Base-by-base conservation (phyloP, 2,329 filamentous ascomycete species). In the Exophiala alcalophila region DNA sequence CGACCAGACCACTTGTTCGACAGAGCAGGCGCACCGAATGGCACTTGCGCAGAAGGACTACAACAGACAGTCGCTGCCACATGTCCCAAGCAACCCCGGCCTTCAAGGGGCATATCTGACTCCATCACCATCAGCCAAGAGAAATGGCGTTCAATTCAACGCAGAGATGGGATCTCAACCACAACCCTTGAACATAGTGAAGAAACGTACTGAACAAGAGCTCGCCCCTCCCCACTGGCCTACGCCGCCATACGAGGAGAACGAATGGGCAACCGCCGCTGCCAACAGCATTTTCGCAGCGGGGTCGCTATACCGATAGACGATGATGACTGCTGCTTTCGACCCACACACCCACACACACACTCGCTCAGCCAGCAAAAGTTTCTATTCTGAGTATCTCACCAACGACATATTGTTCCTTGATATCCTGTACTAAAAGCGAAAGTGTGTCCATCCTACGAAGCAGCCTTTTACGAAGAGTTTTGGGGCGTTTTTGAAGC, bases 181-280 rank as follows among this genome's bases (percentile, higher is more conserved):
- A 6, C 86, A 84, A 64, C 85, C 86, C 8, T 65, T 90, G 51
- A 77, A 86, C 54, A 80, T 86, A 40, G 72, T 74, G 58, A 79
- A 80, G 61, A 76, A 77, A 31, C 69, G 71, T 58, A 69, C 66
- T 9, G 67, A 73, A 48, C 64, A 76, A 52, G 67, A 73, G 40
- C 60, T 69, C 41, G 68, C 71, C 15, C 66, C 73, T 40, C 74
- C 81, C 26, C 92, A 95, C 67, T 96, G 90, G 84, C 91, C 90
- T 3, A 97, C 92, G 11, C 92, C 92, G 15, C 91, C 92, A 3
- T 95, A 96, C 56, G 90, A 95, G 59, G 90, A 94, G 57, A 82
- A 83, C 51, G 90, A 95, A 62, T 97, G 90, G 91, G 88, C 84
- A 12, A 81, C 84, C 6, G 83, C 86, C 28, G 85, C 87, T 20